Evolutionary conservation across 495 filamentous ascomycete species (phyloP).

Genomic region (Penicillium ochrochloron): DNA sequence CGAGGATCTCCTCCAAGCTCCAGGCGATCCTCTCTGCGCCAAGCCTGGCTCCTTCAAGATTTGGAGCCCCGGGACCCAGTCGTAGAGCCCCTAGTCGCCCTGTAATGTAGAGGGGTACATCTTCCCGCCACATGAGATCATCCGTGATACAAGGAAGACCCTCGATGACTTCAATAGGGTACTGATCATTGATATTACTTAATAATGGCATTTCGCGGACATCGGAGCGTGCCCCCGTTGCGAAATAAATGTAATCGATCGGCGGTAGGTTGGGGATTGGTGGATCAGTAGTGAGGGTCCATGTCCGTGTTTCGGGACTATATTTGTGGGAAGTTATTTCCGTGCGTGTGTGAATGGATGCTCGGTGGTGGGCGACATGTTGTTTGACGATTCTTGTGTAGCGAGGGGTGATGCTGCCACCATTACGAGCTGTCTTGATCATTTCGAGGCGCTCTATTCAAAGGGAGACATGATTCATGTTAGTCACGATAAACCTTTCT

Average conservation of each 20-base stretch:
- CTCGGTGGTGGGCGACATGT: slow-evolving; percentile 46
- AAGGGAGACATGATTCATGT: background rate
- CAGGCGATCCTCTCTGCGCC: slow-evolving; percentile 67
- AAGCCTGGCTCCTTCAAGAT: slow-evolving; percentile 65
- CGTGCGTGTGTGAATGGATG: slow-evolving; percentile 56
- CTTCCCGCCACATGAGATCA: slow-evolving; percentile 64
- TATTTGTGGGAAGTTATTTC: slow-evolving; percentile 45
- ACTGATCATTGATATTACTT: slow-evolving; percentile 51
- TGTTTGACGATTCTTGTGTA: slow-evolving; percentile 59
- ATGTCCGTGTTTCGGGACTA: slow-evolving; percentile 44
- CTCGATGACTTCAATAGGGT: slow-evolving; percentile 56
- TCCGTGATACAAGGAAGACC: slow-evolving; percentile 66
- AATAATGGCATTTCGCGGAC: slow-evolving; percentile 55
- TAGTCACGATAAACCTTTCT: background rate
- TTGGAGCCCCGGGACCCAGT: slow-evolving; percentile 63
- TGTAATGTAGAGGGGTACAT: slow-evolving; percentile 64
- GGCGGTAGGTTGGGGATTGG: slow-evolving; percentile 52
- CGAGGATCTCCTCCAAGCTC: slow-evolving; percentile 58
- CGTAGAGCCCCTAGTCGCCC: slow-evolving; percentile 61
- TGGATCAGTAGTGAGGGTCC: slow-evolving; percentile 55
- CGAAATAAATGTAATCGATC: slow-evolving; percentile 69
- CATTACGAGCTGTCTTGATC: slow-evolving; percentile 60
- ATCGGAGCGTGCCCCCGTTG: slow-evolving; percentile 60
- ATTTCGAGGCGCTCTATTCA: slow-evolving; percentile 57
- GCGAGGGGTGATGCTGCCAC: slow-evolving; percentile 63